Conservation (phyloP, 176 grass and related monocot species). For the Cymbopogon citratus region DNA sequence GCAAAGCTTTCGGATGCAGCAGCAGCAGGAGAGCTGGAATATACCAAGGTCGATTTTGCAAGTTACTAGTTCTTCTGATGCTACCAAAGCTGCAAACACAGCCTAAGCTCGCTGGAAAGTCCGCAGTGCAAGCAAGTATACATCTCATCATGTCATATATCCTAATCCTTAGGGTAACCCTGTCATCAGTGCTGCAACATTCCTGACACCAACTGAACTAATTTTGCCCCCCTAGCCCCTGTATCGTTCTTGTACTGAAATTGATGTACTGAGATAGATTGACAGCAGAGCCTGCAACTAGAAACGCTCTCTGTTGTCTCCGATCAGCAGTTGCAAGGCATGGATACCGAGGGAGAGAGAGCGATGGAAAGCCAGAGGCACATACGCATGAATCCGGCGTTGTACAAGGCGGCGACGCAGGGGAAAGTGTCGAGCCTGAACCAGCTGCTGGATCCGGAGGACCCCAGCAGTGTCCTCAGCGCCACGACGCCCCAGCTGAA, state of each 20-base stretch:
- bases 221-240: background rate
- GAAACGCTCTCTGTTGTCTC: background rate
- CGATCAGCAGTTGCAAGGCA: background rate
- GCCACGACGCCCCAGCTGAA: too few species aligned
- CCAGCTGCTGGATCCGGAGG: too few species aligned
- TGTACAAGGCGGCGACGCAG: too few species aligned
- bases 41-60: background rate
- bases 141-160: background rate
- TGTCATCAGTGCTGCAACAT: too few species aligned
- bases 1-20: background rate
- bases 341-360: background rate
- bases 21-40: background rate
- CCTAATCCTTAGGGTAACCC: background rate
- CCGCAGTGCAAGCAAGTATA: background rate
- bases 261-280: background rate
- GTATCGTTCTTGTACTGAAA: background rate
- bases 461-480: too few species aligned
- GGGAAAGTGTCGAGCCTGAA: too few species aligned
- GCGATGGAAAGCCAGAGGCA: slow-evolving; percentile 20
- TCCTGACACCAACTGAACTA: background rate
- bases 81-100: background rate
- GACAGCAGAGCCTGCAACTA: background rate
- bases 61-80: background rate
- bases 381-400: too few species aligned
- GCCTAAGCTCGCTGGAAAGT: background rate